Percentiles rank a stretch among this genome's conserved stretches.
These are phyloP conservation scores for Trypanosoma conorhini DNA, from an alignment of 208 protist species.

Conservation along the genomic window DNA sequence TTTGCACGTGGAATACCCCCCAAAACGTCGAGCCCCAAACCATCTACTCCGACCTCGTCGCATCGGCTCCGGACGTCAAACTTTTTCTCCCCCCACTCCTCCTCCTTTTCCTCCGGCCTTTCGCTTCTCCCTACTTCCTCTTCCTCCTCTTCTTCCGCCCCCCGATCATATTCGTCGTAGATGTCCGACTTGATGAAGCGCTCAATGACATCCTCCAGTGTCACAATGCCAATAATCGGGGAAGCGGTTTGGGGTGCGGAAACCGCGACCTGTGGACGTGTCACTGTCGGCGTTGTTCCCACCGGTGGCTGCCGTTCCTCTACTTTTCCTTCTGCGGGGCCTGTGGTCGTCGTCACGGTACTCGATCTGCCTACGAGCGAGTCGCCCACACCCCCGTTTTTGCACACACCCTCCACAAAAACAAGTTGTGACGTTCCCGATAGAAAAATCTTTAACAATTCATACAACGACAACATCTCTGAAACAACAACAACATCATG, in stretches of 20 bases:
- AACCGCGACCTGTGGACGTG: neutral
- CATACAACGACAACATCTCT: constrained; percentile 42
- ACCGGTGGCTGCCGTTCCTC: constrained; percentile 1
- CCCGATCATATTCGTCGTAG: constrained; percentile 67
- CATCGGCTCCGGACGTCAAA: neutral
- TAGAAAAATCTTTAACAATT: constrained; percentile 64
- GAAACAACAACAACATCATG: constrained; percentile 55
- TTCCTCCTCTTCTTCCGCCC: constrained; percentile 7
- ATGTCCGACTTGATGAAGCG: constrained; percentile 69
- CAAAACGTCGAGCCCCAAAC: neutral
- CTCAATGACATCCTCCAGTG: constrained; percentile 85
- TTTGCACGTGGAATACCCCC: constrained; percentile 49
- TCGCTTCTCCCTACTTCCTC: neutral
- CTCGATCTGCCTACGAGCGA: neutral
- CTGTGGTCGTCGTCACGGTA: neutral
- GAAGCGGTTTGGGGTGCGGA: neutral
- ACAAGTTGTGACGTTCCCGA: constrained; percentile 51
- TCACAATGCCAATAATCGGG: constrained; percentile 58
- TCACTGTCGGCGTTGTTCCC: neutral
- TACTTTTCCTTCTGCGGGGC: neutral
- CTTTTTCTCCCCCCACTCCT: neutral
- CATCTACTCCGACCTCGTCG: neutral
- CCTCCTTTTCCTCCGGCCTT: neutral
- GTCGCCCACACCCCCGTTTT: neutral
- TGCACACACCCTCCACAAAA: constrained; percentile 39